A percentile compares a stretch with the other conserved stretches of the same genome.
phyloP scores from a whole-genome alignment of 2,329 filamentous ascomycete species.

The Passalora sequoiae region DNA sequence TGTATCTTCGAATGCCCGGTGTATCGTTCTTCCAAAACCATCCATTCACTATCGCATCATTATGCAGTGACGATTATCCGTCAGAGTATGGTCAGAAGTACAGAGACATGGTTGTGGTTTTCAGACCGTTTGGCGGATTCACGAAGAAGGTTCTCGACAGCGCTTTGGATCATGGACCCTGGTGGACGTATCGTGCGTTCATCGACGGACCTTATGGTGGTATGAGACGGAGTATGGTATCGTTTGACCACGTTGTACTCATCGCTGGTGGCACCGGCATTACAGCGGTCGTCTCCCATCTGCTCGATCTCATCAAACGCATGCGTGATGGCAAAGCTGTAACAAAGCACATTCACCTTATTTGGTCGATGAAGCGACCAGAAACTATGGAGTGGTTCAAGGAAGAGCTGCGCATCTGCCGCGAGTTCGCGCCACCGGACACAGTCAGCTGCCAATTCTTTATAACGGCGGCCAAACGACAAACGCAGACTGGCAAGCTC shows the following conservation, averaged over 20 bases:
- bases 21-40: constrained; percentile 90
- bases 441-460: constrained; percentile 92
- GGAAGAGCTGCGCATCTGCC: constrained; percentile 86
- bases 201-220: constrained; percentile 93
- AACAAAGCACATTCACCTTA: constrained; percentile 80
- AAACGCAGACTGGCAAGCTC: constrained; percentile 42
- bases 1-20: constrained; percentile 89
- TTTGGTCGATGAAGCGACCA: constrained; percentile 88
- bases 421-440: constrained; percentile 80
- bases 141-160: constrained; percentile 79
- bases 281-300: constrained; percentile 84
- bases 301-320: constrained; percentile 89
- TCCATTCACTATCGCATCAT: constrained; percentile 87
- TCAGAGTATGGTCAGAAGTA: constrained; percentile 86
- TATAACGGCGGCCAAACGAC: constrained; percentile 71
- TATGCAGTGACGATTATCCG: constrained; percentile 89
- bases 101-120: constrained; percentile 83
- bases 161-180: constrained; percentile 77
- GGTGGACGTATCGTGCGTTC: constrained; percentile 87
- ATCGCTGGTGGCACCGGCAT: constrained; percentile 93
- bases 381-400: constrained; percentile 98
- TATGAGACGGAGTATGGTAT: constrained; percentile 81
- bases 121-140: constrained; percentile 86
- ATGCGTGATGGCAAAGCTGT: constrained; percentile 94
- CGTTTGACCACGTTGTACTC: constrained; percentile 88